These are phyloP conservation scores for Nidularia pulvinata DNA, from an alignment of 768 basidiomycete genomes.

Conservation along the genomic window DNA sequence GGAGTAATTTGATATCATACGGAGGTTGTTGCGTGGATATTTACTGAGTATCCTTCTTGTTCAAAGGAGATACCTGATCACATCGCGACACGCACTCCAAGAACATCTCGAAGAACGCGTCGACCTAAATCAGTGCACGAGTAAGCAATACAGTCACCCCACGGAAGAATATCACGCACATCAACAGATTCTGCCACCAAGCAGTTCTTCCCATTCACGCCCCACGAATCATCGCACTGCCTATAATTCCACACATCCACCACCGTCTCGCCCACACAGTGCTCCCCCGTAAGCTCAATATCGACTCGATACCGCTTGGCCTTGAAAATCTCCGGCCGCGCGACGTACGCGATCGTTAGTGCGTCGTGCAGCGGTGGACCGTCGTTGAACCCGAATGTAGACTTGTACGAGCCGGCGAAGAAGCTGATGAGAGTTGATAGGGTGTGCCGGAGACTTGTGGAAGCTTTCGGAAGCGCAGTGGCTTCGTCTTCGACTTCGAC, in stretches of 20 bases:
- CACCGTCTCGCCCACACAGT: conserved; percentile 76
- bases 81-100: conserved; percentile 57
- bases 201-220: conserved; percentile 73
- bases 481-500: conserved; percentile 5
- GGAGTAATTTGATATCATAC: too few species aligned
- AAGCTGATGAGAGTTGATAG: conserved; percentile 74
- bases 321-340: conserved; percentile 65
- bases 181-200: conserved; percentile 66
- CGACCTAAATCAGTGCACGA: conserved; percentile 38
- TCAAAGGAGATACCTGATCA: conserved; percentile 63
- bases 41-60: conserved; percentile 15
- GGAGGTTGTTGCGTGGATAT: too few species aligned
- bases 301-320: conserved; percentile 75
- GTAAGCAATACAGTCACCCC: background rate
- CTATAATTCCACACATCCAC: conserved; percentile 76
- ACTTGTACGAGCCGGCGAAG: conserved; percentile 73
- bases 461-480: conserved; percentile 24
- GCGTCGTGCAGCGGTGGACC: conserved; percentile 91
- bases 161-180: conserved; percentile 36
- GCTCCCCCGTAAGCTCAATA: conserved; percentile 69
- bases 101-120: conserved; percentile 65
- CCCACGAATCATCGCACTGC: conserved; percentile 69
- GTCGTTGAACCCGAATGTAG: conserved; percentile 78
- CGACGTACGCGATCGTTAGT: conserved; percentile 77
- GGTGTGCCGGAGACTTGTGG: conserved; percentile 60